These are phyloP conservation scores for Aspergillus cavernicola DNA, from an alignment of 495 filamentous ascomycete species.

Conservation along the genomic window DNA sequence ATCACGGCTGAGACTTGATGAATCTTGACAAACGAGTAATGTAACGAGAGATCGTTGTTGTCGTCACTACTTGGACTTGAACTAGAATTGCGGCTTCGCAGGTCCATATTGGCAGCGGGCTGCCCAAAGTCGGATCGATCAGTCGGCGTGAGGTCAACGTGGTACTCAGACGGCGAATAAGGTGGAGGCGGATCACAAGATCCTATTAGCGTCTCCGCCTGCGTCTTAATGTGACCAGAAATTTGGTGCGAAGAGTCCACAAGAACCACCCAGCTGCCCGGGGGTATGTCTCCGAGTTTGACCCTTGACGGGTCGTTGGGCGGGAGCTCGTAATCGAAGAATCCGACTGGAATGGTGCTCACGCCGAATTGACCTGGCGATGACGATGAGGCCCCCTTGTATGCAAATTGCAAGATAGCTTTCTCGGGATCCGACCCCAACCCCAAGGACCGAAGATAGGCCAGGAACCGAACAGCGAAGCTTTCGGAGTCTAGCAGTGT, in stretches of 20 bases:
- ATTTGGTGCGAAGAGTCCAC: slow-evolving; percentile 1
- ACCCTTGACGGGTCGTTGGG: slow-evolving; percentile 9
- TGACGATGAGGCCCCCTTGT: slow-evolving; percentile 7
- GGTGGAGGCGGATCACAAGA: background rate
- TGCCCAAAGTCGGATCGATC: background rate
- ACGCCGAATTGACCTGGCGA: slow-evolving; percentile 3
- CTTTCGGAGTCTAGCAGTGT: slow-evolving; percentile 8
- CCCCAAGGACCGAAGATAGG: slow-evolving; percentile 16
- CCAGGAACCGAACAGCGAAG: slow-evolving; percentile 18
- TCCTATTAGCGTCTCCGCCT: background rate
- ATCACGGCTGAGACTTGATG: slow-evolving; percentile 2
- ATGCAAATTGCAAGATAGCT: slow-evolving; percentile 20
- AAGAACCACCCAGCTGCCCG: slow-evolving; percentile 20
- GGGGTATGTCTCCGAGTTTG: slow-evolving; percentile 12
- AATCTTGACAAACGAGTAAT: slow-evolving; percentile 16
- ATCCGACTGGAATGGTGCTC: slow-evolving; percentile 13
- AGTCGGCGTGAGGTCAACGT: background rate
- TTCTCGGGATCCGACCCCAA: slow-evolving; percentile 13
- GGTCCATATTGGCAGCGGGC: background rate
- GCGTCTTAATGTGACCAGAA: no score
- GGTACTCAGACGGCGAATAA: background rate
- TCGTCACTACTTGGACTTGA: background rate
- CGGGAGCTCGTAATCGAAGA: slow-evolving; percentile 4
- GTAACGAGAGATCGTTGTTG: slow-evolving; percentile 1
- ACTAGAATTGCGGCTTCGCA: background rate